Percentiles rank a stretch among this genome's conserved stretches.
phyloP scores from a whole-genome alignment of 2,329 filamentous ascomycete genomes.

The Plenodomus lindquistii region DNA sequence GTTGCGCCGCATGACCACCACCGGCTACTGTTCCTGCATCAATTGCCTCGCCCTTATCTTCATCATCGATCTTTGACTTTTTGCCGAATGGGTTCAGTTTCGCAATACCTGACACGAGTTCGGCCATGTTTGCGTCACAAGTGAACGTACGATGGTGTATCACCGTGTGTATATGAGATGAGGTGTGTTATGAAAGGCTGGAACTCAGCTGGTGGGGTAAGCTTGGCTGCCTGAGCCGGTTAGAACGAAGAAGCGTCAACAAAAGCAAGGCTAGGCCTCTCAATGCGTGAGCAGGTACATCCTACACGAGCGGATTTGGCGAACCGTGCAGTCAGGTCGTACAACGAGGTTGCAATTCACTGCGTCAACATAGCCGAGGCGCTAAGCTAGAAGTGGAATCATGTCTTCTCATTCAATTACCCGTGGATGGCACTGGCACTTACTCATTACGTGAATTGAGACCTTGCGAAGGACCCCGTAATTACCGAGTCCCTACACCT shows the following conservation, averaged over 20 bases:
- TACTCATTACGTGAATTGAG: no score
- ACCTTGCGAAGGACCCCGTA: no score
- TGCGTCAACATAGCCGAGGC: neutral
- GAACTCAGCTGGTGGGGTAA: neutral
- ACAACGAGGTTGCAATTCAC: neutral
- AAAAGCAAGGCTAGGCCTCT: neutral
- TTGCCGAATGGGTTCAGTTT: conserved; percentile 41
- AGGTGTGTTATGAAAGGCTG: neutral
- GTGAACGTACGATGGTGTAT: neutral
- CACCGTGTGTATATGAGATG: neutral
- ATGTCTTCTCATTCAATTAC: neutral
- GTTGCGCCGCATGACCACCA: conserved; percentile 60
- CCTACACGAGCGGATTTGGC: neutral
- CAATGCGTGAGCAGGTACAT: neutral
- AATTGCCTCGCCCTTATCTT: conserved; percentile 61
- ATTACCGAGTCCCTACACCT: no score
- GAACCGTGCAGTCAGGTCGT: no score
- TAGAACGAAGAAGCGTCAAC: neutral
- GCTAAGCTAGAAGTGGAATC: neutral
- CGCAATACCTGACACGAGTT: conserved; percentile 38
- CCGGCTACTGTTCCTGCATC: conserved; percentile 58
- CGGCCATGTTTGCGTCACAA: conserved; percentile 26
- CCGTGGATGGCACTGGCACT: no score
- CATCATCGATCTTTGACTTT: conserved; percentile 41
- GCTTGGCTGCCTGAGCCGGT: neutral